Evolutionary conservation across 495 filamentous ascomycete genomes (phyloP), one percentile per base, ranked within the genome.

Genomic region (Aspergillus ellipticus): DNA sequence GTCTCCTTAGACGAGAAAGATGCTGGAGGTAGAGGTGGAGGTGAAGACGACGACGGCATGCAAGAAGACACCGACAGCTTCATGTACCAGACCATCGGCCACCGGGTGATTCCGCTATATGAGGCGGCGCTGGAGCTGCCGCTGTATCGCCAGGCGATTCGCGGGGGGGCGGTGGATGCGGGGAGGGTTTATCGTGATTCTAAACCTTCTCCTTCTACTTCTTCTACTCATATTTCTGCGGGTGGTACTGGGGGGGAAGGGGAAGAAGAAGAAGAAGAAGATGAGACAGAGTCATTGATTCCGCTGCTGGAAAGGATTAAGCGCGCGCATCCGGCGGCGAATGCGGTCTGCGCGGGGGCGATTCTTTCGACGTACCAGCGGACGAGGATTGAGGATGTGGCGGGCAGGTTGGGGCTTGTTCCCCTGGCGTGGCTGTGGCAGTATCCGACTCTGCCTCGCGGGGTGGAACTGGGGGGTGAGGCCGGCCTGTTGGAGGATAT

Each of bases 21-120:
- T n/a, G n/a, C n/a, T n/a, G n/a, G n/a, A n/a, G n/a, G n/a, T n/a
- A n/a, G n/a, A n/a, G 26, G 20, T 37, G 13, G 11, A 39, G 10
- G 16, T 10, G 21, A 29, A 29, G 22, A 35, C 2, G 16, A 16
- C 6, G 26, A 43, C 37, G 28, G 8, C 19, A 49, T 42, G 4
- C 55, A 60, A 17, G 62, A 59, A 21, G 60, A 62, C 71, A 80
- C 94, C 60, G 88, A 98, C 73, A 96, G 90, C 78, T 96, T 90
- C 84, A 97, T 98, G 94, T 98, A 97, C 79, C 94, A 98, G 75
- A 97, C 95, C 1, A 89, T 95, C 49, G 94, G 94, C 37, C 92
- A 97, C 73, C 77, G 78, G 50, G 72, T 97, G 17, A 87, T 97
- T 47, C 94, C 93, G 6, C 80, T 96, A 17, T 97, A 96, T 68